Conservation (phyloP, 352 stramenopile genomes). For the Elongisporangium senticosum region DNA sequence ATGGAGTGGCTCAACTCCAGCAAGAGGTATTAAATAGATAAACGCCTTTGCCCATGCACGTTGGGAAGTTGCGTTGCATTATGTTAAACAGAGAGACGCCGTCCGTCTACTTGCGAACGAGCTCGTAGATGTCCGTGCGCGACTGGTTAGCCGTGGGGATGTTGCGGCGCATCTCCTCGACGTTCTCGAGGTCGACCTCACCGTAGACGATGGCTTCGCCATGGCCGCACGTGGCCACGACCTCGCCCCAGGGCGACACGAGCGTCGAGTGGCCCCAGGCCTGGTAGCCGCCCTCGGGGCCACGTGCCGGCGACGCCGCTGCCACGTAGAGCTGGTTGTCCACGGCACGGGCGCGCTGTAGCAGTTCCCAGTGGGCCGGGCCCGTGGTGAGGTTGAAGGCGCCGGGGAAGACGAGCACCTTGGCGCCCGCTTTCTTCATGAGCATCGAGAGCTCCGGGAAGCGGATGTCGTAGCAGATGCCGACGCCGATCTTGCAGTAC, state of each 20-base stretch:
- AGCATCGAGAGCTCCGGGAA: conserved; percentile 99
- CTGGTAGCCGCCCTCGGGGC: conserved; percentile 94
- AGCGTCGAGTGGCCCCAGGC: conserved; percentile 98
- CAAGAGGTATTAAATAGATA: conserved; percentile 1
- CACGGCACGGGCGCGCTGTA: conserved; percentile 94
- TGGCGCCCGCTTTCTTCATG: conserved; percentile 88
- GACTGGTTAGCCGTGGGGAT: conserved; percentile 96
- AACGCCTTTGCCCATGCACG: background rate
- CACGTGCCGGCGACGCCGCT: conserved; percentile 94
- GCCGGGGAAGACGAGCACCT: conserved; percentile 82
- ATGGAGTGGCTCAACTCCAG: conserved; percentile 69
- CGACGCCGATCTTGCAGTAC: conserved; percentile 94
- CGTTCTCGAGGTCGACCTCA: conserved; percentile 93
- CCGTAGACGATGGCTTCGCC: conserved; percentile 91
- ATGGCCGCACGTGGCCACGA: conserved; percentile 94
- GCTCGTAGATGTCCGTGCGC: conserved; percentile 94
- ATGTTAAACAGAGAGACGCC: background rate
- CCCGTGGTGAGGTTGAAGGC: conserved; percentile 90
- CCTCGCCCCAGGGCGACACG: conserved; percentile 96
- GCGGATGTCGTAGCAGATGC: conserved; percentile 99
- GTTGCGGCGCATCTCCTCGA: conserved; percentile 93
- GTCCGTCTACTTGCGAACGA: conserved; percentile 79
- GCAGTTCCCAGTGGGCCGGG: conserved; percentile 98
- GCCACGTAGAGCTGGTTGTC: conserved; percentile 96
- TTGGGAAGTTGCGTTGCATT: background rate